Evolutionary conservation across 257 asterid genomes (phyloP), one percentile per base, ranked within the genome.

Genomic region (Agastache rugosa): DNA sequence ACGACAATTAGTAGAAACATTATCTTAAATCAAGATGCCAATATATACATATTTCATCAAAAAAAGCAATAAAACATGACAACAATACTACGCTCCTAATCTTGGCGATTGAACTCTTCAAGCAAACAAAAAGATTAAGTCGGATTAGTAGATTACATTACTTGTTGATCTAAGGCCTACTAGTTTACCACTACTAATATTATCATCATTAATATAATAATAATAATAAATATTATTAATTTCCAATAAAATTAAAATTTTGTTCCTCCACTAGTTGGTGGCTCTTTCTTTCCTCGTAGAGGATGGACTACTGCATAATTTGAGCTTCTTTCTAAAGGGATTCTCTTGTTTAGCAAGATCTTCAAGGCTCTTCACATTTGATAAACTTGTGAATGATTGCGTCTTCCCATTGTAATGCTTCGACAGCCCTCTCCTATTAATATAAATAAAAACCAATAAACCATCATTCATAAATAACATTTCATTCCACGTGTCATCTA

Each of bases 341-440:
- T 83, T 84, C 50, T 84, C 90, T 4, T 84, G 85, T 70, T 91
- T 91, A 2, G 87, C 84, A 7, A 91, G 87, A 65, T 91, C 97
- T 76, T 88, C 90, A 20, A 91, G 63, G 69, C 87, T 8, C 63
- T 63, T 75, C 83, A 84, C 91, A 20, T 75, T 79, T 31, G 90
- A 79, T 51, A 91, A 63, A 37, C 80, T 79, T 27, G 87, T 83
- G 77, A 84, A 90, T 10, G 97, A 91, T 54, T 83, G 90, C 44
- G 97, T 87, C 79, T 86, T 91, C 75, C 96, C 95, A 69, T 83
- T 85, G 83, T 85, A 91, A 67, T 88, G 88, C 84, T 75, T 86
- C 3, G 97, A 91, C 59, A 91, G 31, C 37, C 97, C 97, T 82
- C 88, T 87, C 87, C 97, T 88, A 37, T 8, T 39, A 39, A 39